These are phyloP conservation scores for Acrasis kona DNA, from an alignment of 78 protist genomes.

Conservation along the genomic window DNA sequence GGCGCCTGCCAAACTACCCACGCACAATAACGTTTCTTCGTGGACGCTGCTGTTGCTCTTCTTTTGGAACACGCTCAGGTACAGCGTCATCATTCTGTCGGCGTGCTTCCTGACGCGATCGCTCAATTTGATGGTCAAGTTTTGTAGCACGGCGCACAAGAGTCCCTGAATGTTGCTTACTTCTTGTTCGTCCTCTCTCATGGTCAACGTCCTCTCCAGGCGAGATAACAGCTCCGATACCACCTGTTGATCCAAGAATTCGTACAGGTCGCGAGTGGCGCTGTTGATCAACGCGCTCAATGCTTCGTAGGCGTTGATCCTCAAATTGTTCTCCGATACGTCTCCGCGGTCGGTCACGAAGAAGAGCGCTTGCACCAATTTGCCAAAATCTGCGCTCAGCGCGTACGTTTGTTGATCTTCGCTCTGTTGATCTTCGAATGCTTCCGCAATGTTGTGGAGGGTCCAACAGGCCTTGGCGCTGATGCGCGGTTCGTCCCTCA, in stretches of 20 bases:
- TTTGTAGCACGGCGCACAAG: conserved; percentile 28
- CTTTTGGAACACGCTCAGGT: conserved; percentile 34
- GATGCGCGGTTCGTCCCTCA: conserved; percentile 35
- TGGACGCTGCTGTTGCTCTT: conserved; percentile 26
- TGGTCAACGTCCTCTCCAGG: background rate
- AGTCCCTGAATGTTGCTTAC: conserved; percentile 19
- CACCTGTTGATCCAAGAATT: background rate
- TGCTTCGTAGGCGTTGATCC: conserved; percentile 61
- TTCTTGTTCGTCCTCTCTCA: conserved; percentile 4
- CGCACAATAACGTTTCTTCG: conserved; percentile 75
- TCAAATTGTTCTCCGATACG: conserved; percentile 40
- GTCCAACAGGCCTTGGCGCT: conserved; percentile 66
- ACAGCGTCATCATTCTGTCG: conserved; percentile 47
- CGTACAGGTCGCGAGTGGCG: conserved; percentile 8
- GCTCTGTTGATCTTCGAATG: background rate
- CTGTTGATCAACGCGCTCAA: conserved; percentile 38
- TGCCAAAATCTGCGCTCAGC: conserved; percentile 32
- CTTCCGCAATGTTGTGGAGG: conserved; percentile 45
- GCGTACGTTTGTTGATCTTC: conserved; percentile 2
- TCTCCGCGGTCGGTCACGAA: conserved; percentile 37
- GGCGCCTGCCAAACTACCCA: conserved; percentile 45
- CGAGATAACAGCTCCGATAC: conserved; percentile 1
- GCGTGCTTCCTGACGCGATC: background rate
- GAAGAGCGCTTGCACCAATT: background rate
- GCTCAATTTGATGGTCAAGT: background rate